A percentile compares a stretch with the other conserved stretches of the same genome.
These are phyloP conservation scores for Nothophaeocryptopus gaeumannii DNA, from an alignment of 2,329 filamentous ascomycete genomes.

Conservation along the genomic window DNA sequence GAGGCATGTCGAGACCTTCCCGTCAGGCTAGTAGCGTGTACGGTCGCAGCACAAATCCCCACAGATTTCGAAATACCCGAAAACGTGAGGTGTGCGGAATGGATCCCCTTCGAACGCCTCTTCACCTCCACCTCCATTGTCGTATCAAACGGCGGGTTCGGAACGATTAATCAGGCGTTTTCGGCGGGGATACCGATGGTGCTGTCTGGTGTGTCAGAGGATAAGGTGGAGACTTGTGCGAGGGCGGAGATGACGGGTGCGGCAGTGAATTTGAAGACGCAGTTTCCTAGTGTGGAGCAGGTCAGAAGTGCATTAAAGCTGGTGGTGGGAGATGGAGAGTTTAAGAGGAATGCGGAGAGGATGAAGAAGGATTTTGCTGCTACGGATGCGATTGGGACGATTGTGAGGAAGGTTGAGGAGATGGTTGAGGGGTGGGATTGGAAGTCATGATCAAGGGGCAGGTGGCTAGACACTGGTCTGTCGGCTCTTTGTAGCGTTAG, in stretches of 20 bases:
- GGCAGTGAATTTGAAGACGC: slow-evolving; percentile 45
- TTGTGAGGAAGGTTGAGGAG: slow-evolving; percentile 6
- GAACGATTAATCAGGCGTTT: slow-evolving; percentile 43
- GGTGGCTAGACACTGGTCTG: too few relatives aligned
- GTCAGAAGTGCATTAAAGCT: slow-evolving; percentile 12
- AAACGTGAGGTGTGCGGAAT: slow-evolving; percentile 48
- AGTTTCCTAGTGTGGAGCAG: slow-evolving; percentile 25
- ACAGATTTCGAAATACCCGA: slow-evolving; percentile 35
- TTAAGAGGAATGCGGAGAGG: slow-evolving; percentile 21
- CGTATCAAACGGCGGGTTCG: slow-evolving; percentile 51
- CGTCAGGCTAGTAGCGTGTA: slow-evolving; percentile 41
- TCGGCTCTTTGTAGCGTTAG: too few relatives aligned
- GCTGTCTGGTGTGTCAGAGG: slow-evolving; percentile 41
- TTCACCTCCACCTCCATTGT: slow-evolving; percentile 45
- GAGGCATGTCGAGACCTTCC: slow-evolving; percentile 41
- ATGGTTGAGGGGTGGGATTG: not conserved
- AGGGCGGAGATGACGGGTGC: slow-evolving; percentile 46
- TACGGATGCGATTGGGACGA: slow-evolving; percentile 18
- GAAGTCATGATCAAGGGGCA: too few relatives aligned
- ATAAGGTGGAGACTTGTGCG: slow-evolving; percentile 42
- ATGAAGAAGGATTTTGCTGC: slow-evolving; percentile 24
- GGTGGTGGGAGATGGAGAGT: slow-evolving; percentile 21
- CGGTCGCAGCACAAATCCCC: slow-evolving; percentile 33
- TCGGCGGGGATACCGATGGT: slow-evolving; percentile 50
- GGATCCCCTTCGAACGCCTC: slow-evolving; percentile 49